phyloP scores from a whole-genome alignment of 805 yeast genomes.

The Kluyveromyces aestuarii region DNA sequence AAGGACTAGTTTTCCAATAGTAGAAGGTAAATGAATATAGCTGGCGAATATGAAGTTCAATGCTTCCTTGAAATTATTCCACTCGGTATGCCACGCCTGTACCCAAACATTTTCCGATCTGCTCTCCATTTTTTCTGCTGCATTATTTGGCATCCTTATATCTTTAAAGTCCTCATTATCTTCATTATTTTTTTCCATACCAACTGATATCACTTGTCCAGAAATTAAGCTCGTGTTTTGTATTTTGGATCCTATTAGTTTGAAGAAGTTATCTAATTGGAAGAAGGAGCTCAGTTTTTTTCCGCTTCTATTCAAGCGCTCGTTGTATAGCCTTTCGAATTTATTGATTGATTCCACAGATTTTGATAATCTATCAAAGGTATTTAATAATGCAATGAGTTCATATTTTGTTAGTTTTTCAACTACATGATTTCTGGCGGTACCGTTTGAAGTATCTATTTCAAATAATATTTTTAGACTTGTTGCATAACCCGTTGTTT shows the following conservation, averaged over 20 bases:
- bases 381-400: slow-evolving; percentile 81
- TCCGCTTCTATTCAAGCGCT: slow-evolving; percentile 16
- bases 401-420: slow-evolving; percentile 67
- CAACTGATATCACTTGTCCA: background rate
- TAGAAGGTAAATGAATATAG: slow-evolving; percentile 61
- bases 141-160: slow-evolving; percentile 18
- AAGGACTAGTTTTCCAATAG: slow-evolving; percentile 42
- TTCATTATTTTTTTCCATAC: background rate
- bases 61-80: slow-evolving; percentile 47
- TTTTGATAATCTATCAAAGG: slow-evolving; percentile 86
- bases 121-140: background rate
- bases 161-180: slow-evolving; percentile 14
- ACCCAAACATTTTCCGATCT: slow-evolving; percentile 9
- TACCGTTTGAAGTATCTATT: slow-evolving; percentile 38
- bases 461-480: slow-evolving; percentile 87
- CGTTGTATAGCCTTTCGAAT: slow-evolving; percentile 50
- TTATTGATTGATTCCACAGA: slow-evolving; percentile 65
- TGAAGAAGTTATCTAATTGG: slow-evolving; percentile 26
- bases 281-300: slow-evolving; percentile 18
- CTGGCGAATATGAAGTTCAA: slow-evolving; percentile 54
- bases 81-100: slow-evolving; percentile 44
- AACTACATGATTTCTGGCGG: slow-evolving; percentile 39
- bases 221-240: background rate
- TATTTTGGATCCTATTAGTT: slow-evolving; percentile 10
- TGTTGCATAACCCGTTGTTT: slow-evolving; percentile 96